Base-by-base conservation (phyloP, 2,329 filamentous ascomycete species). In the Trichophyton verrucosum region DNA sequence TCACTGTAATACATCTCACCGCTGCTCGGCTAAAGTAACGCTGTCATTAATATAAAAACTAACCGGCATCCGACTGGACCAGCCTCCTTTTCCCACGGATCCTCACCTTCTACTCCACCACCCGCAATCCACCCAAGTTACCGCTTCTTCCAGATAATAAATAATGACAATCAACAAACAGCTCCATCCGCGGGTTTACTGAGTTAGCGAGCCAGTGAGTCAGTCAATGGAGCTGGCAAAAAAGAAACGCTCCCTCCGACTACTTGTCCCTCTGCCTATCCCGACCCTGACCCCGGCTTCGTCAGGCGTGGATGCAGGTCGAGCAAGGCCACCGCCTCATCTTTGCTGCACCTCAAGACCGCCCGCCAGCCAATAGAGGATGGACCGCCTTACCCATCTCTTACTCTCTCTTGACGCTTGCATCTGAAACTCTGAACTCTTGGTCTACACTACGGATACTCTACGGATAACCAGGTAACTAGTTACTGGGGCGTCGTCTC, bases 251-350 rank as follows among this genome's bases (percentile, higher is more conserved):
- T n/a, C n/a, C 40, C 33, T 38, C 33, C 33, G 33, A 38, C 33
- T 38, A 38, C 33, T 38, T 38, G 33, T 38, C 33, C 6, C 33
- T 38, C 33, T 38, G 11, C 8, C 33, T 38, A 38, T 38, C 33
- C 33, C 33, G 2, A 38, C 3, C 6, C 8, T 13, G 33, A 51
- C 22, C 46, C 46, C 46, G 46, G 46, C 46, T 22, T 22, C 17
- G 49, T 53, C 22, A 30, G 49, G 49, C 49, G 49, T 27, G 27
- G 49, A 53, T 53, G 49, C 49, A 53, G 49, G 49, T 53, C 49
- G 11, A 38, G 33, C 33, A 38, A 38, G 33, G 33, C 33, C 33
- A 30, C 49, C 49, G 49, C 49, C 49, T 53, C 49, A 53, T 53
- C 49, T 53, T 20, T 33, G 8, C 33, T 38, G 33, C 33, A 38